Evolutionary conservation across 2,329 filamentous ascomycete species (phyloP), one percentile per base, ranked within the genome.

Genomic region (Byssoonygena ceratinophila): DNA sequence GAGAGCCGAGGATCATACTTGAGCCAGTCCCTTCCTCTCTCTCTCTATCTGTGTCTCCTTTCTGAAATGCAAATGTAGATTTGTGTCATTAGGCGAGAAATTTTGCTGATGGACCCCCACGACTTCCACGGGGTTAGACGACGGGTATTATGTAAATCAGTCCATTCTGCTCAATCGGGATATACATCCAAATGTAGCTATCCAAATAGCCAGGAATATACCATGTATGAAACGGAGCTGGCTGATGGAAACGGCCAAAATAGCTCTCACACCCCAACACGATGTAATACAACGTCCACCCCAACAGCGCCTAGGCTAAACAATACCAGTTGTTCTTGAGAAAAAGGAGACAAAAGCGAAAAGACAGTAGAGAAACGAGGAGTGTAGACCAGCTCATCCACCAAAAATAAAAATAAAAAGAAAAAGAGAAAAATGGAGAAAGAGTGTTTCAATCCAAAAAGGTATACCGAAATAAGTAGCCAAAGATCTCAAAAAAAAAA

Each of bases 221-320:
- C n/a, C n/a, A n/a, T n/a, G n/a, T n/a, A n/a, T n/a, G n/a, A n/a
- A n/a, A 39, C 6, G 36, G 18, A 22, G 1, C 5, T 22, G 25
- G 40, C 11, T 1, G 14, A 44, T n/a, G 27, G 12, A 36, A 36
- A 44, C 6, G n/a, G 40, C 3, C 6, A n/a, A 22, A 25, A 27
- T 3, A 27, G 18, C 12, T 27, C 16, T n/a, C 12, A 44, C 12
- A 27, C 16, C n/a, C 40, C n/a, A n/a, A n/a, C n/a, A 44, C 8
- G 12, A 44, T 22, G 22, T 11, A 45, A 18, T 20, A 12, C 5
- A 18, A 39, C 29, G 6, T 31, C 44, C 44, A 32, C 27, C 44
- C 36, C 36, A 39, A 46, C 20, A 46, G 44, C 44, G 44, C 44
- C 44, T 18, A 46, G 44, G 44, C 44, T 46, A 36, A 46, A 46